Conservation (phyloP, 129 eudicot genomes). For the sunflower (Helianthus annuus) region HanXRQr2.0-SUNRISE NC_035436.2:142264167-142264666, state of each 20-base stretch:
- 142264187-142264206: constrained; percentile 9
- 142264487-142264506: constrained; percentile 6
- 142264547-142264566: not conserved
- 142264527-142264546: not conserved
- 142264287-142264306: not conserved
- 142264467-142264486: constrained; percentile 10
- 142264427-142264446: constrained; percentile 1
- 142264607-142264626: not conserved
- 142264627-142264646: not conserved
- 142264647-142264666: not conserved
- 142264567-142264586: not conserved
- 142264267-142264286: not conserved
- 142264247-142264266: not conserved
- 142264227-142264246: not conserved
- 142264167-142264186: not conserved
- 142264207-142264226: not conserved
- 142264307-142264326: not conserved
- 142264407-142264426: not conserved
- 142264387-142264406: not conserved
- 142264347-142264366: constrained; percentile 15
- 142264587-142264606: not conserved
- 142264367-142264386: not conserved
- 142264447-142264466: not conserved
- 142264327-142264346: not conserved
- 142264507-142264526: not conserved